phyloP scores from a whole-genome alignment of 148 eudicot species.

The Selenicereus undatus region DNA sequence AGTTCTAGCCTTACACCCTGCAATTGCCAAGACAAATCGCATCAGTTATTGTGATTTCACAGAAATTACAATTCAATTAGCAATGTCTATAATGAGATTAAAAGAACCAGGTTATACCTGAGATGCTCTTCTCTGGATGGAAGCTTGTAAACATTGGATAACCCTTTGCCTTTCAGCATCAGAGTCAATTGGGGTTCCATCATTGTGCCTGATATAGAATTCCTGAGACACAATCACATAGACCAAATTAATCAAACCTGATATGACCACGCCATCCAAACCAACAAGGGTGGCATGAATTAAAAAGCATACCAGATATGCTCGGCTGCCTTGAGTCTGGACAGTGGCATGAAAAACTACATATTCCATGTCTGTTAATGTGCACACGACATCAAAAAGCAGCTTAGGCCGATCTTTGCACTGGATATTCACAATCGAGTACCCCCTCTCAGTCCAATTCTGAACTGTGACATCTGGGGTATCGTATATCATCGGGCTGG shows the following conservation, averaged over 20 bases:
- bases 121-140: slow-evolving; percentile 74
- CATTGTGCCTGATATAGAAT: slow-evolving; percentile 76
- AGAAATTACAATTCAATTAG: neutral
- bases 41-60: neutral
- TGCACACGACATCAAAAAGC: slow-evolving; percentile 81
- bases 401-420: slow-evolving; percentile 80
- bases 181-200: slow-evolving; percentile 82
- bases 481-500: slow-evolving; percentile 27
- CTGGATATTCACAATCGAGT: slow-evolving; percentile 71
- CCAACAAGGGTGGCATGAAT: neutral
- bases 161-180: slow-evolving; percentile 90
- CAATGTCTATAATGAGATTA: neutral
- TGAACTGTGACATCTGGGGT: slow-evolving; percentile 60
- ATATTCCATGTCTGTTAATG: slow-evolving; percentile 86
- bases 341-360: slow-evolving; percentile 84
- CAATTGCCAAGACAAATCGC: neutral
- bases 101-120: slow-evolving; percentile 38
- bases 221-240: slow-evolving; percentile 48
- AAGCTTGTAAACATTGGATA: slow-evolving; percentile 71
- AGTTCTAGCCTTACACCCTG: slow-evolving; percentile 89
- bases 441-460: slow-evolving; percentile 62
- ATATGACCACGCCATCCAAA: too few species aligned
- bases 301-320: slow-evolving; percentile 53
- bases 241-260: neutral
- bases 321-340: slow-evolving; percentile 47